These are phyloP conservation scores for Penicillium sumatraense DNA, from an alignment of 2,329 filamentous ascomycete genomes.

Conservation along the genomic window DNA sequence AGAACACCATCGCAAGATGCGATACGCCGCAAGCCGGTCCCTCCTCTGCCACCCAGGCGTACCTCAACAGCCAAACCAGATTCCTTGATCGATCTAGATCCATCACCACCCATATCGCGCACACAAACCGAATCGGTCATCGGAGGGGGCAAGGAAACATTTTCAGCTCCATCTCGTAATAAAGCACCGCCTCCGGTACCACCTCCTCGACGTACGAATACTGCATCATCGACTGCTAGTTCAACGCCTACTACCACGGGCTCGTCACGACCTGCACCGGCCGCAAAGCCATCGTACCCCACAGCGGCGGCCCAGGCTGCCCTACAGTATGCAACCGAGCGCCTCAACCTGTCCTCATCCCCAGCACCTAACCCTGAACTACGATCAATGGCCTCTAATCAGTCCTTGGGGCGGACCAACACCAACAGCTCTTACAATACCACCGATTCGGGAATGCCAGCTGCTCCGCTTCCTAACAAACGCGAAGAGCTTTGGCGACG, in stretches of 20 bases:
- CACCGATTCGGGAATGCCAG: conserved; percentile 25
- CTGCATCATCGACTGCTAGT: conserved; percentile 26
- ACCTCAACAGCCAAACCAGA: conserved; percentile 24
- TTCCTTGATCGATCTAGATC: conserved; percentile 20
- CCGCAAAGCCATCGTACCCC: conserved; percentile 31
- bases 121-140: conserved; percentile 25
- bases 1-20: conserved; percentile 21
- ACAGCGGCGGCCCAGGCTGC: conserved; percentile 32
- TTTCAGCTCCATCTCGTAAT: conserved; percentile 16
- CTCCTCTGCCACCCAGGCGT: conserved; percentile 45
- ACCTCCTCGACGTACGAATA: conserved; percentile 38
- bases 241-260: conserved; percentile 17
- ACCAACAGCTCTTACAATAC: conserved; percentile 17
- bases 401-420: conserved; percentile 22
- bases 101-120: conserved; percentile 30
- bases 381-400: conserved; percentile 29
- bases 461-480: conserved; percentile 47
- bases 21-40: conserved; percentile 39
- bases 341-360: conserved; percentile 28
- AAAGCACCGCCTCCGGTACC: conserved; percentile 36
- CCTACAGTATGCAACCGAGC: conserved; percentile 37
- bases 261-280: conserved; percentile 23
- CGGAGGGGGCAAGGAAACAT: conserved; percentile 7
- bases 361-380: conserved; percentile 16
- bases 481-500: conserved; percentile 55